Evolutionary conservation across 148 eudicot genomes (phyloP).

Genomic region (Silene conica): DNA sequence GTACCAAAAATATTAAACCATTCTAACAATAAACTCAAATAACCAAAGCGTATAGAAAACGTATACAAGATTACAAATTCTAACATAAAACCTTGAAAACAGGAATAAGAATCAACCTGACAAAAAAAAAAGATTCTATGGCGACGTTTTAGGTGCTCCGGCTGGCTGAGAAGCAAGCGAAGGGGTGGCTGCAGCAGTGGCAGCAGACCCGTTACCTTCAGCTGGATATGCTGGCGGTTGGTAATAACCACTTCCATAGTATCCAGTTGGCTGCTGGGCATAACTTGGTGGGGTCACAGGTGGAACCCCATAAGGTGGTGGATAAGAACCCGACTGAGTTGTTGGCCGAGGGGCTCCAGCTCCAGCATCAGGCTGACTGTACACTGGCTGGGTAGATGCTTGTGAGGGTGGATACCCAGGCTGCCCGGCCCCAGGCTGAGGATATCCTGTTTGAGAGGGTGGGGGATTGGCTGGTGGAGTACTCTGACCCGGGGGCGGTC

Average conservation of each 20-base stretch:
- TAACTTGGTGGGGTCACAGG: constrained; percentile 37
- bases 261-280: constrained; percentile 60
- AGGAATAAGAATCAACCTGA: background rate
- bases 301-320: constrained; percentile 50
- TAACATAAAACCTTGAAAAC: background rate
- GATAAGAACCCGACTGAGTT: constrained; percentile 38
- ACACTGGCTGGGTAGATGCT: constrained; percentile 40
- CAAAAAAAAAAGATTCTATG: constrained; percentile 29
- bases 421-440: constrained; percentile 11
- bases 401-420: constrained; percentile 54
- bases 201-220: constrained; percentile 47
- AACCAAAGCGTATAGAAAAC: background rate
- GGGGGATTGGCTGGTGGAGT: constrained; percentile 42
- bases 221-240: constrained; percentile 65
- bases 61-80: background rate
- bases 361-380: constrained; percentile 33
- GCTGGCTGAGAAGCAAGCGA: constrained; percentile 45
- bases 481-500: constrained; percentile 59
- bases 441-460: constrained; percentile 28
- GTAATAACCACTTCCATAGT: constrained; percentile 66
- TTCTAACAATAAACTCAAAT: background rate
- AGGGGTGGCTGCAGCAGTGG: constrained; percentile 26
- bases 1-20: background rate
- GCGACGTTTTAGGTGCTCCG: constrained; percentile 54
- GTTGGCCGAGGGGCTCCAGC: constrained; percentile 34